Evolutionary conservation across 148 eudicot genomes (phyloP).

Genomic region (Pouteria glomerata): DNA sequence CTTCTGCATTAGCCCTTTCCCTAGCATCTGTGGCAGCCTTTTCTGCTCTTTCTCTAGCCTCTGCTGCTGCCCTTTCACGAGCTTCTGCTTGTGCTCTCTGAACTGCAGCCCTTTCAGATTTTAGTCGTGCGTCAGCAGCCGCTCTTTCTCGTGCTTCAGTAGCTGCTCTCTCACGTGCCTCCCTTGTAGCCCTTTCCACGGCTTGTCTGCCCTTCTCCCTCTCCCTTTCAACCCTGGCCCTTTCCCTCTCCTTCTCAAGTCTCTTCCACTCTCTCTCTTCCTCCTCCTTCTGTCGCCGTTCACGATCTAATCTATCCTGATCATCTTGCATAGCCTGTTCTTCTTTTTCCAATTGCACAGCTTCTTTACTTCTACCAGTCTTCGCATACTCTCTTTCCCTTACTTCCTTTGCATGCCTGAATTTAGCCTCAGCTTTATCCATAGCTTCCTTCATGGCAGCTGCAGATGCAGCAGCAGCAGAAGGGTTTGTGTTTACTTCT

Average conservation of each 20-base stretch:
- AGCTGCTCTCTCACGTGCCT: constrained; percentile 80
- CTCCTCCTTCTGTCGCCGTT: constrained; percentile 61
- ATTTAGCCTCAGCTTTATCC: constrained; percentile 96
- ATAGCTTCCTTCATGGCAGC: constrained; percentile 99
- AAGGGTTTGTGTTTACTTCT: constrained; percentile 57
- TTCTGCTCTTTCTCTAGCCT: constrained; percentile 79
- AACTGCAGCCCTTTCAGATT: constrained; percentile 78
- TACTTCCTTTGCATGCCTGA: constrained; percentile 84
- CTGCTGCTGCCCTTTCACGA: constrained; percentile 90
- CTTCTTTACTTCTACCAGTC: constrained; percentile 62
- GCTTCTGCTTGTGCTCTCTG: constrained; percentile 92
- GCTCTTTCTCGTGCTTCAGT: constrained; percentile 54
- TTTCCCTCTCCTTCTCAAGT: constrained; percentile 66
- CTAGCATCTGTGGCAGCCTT: constrained; percentile 75
- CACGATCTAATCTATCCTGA: constrained; percentile 57
- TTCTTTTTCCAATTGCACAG: constrained; percentile 55
- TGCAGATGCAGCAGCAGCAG: constrained; percentile 89
- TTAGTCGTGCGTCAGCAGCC: constrained; percentile 76
- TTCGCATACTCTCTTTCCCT: constrained; percentile 82
- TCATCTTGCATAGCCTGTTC: constrained; percentile 39
- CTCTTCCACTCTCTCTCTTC: constrained; percentile 69
- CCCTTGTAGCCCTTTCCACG: constrained; percentile 92
- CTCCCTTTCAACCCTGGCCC: constrained; percentile 61
- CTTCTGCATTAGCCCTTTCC: constrained; percentile 63
- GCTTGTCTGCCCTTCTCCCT: constrained; percentile 82